These are phyloP conservation scores for Polyporus arcularius DNA, from an alignment of 768 basidiomycete genomes.

Conservation along the genomic window DNA sequence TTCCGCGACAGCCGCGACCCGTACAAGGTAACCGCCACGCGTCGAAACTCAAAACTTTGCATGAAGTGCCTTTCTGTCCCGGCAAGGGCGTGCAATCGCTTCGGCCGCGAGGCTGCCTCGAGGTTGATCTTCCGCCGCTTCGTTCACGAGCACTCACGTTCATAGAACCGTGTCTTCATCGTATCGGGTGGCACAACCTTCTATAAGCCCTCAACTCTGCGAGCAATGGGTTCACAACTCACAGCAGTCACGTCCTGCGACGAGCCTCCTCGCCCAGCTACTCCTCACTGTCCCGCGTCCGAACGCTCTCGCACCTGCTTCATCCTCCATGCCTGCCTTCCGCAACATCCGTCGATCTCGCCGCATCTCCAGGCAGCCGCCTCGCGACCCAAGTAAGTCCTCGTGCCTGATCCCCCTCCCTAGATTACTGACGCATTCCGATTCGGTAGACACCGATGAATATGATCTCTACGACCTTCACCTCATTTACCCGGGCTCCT, in stretches of 20 bases:
- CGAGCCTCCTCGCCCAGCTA: slow-evolving; percentile 1
- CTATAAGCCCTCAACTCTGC: not conserved
- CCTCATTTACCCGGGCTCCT: slow-evolving; percentile 21
- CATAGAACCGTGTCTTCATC: slow-evolving; percentile 13
- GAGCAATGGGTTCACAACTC: not conserved
- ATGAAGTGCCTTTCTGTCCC: slow-evolving; percentile 10
- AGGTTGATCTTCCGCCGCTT: slow-evolving; percentile 10
- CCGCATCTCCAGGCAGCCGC: slow-evolving; percentile 43
- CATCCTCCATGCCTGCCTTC: slow-evolving; percentile 32
- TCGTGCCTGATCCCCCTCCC: not conserved
- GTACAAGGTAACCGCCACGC: slow-evolving; percentile 18
- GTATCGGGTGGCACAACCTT: slow-evolving; percentile 16
- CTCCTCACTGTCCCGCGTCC: slow-evolving; percentile 6
- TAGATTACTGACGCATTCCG: slow-evolving; percentile 2
- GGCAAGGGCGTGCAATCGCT: slow-evolving; percentile 4
- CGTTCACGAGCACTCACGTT: not conserved
- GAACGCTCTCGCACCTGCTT: not conserved
- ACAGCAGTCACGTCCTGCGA: slow-evolving; percentile 9
- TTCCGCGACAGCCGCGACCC: slow-evolving; percentile 10
- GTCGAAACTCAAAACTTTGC: slow-evolving; percentile 12
- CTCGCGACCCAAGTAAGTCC: slow-evolving; percentile 35
- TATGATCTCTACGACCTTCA: slow-evolving; percentile 30
- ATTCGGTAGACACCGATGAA: slow-evolving; percentile 26
- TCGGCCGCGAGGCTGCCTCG: slow-evolving; percentile 23
- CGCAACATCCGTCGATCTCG: slow-evolving; percentile 44